Evolutionary conservation across 2,329 filamentous ascomycete genomes (phyloP).

Genomic region (Proliferodiscus dingleyae): DNA sequence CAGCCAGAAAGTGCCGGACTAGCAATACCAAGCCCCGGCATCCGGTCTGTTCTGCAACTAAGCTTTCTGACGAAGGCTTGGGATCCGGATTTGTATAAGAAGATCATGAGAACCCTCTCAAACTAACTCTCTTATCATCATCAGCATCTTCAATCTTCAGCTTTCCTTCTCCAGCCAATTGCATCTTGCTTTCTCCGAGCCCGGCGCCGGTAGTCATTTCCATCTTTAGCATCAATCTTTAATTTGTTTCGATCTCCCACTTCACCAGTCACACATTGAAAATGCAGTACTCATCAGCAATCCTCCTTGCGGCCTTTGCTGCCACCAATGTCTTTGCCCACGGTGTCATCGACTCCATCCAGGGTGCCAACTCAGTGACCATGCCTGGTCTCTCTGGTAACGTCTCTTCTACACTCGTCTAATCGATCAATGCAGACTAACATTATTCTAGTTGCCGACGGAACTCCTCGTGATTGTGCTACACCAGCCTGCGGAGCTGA

Average conservation of each 20-base stretch:
- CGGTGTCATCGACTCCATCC: conserved; percentile 51
- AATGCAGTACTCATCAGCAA: conserved; percentile 44
- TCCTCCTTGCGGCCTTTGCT: conserved; percentile 42
- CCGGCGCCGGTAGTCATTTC: conserved; percentile 25
- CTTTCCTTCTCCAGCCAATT: conserved; percentile 19
- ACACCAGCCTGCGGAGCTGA: conserved; percentile 59
- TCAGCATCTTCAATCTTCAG: conserved; percentile 26
- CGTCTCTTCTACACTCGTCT: conserved; percentile 3
- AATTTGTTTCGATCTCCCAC: conserved; percentile 7
- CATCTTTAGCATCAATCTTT: conserved; percentile 12
- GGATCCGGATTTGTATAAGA: conserved; percentile 23
- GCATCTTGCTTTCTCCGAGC: conserved; percentile 21
- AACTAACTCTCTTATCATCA: conserved; percentile 21
- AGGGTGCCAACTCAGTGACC: conserved; percentile 54
- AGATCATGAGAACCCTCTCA: conserved; percentile 12
- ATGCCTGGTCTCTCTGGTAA: conserved; percentile 56
- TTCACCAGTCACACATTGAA: conserved; percentile 29
- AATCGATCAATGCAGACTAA: conserved; percentile 17
- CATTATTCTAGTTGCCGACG: conserved; percentile 47
- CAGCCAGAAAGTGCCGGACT: conserved; percentile 14
- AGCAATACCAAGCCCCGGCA: conserved; percentile 18
- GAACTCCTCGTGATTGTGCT: conserved; percentile 63
- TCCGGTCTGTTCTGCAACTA: conserved; percentile 21
- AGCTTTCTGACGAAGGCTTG: conserved; percentile 18
- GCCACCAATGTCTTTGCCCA: conserved; percentile 48